Percentiles rank a stretch among this genome's conserved stretches.
phyloP scores from a whole-genome alignment of 305 asterid species.

The Rubia balearica region DNA sequence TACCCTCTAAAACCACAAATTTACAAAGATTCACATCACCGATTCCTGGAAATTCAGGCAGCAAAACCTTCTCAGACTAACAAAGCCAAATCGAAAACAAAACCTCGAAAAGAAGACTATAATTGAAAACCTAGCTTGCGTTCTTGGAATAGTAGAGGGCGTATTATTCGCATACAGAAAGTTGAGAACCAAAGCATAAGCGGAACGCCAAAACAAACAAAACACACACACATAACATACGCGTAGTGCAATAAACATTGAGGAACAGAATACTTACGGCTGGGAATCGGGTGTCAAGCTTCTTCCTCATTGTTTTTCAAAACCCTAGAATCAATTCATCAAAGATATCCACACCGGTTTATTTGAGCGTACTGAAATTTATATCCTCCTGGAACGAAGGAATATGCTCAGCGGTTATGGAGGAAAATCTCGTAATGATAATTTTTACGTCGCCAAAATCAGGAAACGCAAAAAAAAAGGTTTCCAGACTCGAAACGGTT shows the following conservation, averaged over 20 bases:
- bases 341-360: background rate
- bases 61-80: background rate
- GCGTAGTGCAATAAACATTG: background rate
- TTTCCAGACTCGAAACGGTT: background rate
- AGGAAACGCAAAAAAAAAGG: background rate
- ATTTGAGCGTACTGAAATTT: background rate
- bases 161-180: too few relatives aligned
- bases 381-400: background rate
- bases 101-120: background rate
- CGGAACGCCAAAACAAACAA: background rate
- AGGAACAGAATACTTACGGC: conserved; percentile 8
- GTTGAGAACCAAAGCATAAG: background rate
- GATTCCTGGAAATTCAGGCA: background rate
- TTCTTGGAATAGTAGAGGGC: background rate
- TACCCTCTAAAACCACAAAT: too few relatives aligned
- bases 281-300: conserved; percentile 18
- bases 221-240: background rate
- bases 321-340: conserved; percentile 4
- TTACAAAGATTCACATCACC: background rate
- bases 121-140: background rate
- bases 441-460: conserved; percentile 5
- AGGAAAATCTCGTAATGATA: background rate
- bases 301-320: conserved; percentile 18
- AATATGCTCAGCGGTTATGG: background rate
- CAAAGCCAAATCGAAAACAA: background rate